Conservation (phyloP, 2,329 filamentous ascomycete species). For the Aspergillus sp. region DNA sequence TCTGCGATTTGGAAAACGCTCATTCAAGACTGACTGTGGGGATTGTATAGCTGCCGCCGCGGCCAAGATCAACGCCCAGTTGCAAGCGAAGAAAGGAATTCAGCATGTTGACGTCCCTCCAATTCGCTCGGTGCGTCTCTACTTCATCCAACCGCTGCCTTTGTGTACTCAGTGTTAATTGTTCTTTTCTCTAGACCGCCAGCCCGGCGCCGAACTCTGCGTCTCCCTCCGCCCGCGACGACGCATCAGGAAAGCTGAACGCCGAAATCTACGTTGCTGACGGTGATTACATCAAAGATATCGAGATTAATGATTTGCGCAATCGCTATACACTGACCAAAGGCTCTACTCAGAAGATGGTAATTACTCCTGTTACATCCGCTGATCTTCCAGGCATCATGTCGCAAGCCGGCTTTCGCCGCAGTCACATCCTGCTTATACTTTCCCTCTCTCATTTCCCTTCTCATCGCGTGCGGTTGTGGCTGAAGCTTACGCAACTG, state of each 20-base stretch:
- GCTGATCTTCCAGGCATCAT: constrained; percentile 61
- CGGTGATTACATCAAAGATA: constrained; percentile 97
- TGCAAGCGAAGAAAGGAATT: constrained; percentile 82
- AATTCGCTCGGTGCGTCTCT: constrained; percentile 58
- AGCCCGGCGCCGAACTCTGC: constrained; percentile 57
- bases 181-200: constrained; percentile 31
- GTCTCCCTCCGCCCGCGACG: constrained; percentile 46
- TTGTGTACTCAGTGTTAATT: background rate
- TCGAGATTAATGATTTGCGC: constrained; percentile 96
- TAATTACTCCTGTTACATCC: constrained; percentile 77
- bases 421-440: constrained; percentile 34
- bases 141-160: constrained; percentile 12
- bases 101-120: constrained; percentile 88
- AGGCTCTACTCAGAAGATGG: constrained; percentile 97
- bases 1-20: background rate
- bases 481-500: constrained; percentile 67
- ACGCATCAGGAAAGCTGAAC: constrained; percentile 61
- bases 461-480: constrained; percentile 48
- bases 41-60: constrained; percentile 71
- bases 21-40: constrained; percentile 10
- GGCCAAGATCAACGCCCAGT: constrained; percentile 78
- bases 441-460: constrained; percentile 29
- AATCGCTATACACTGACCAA: constrained; percentile 98
- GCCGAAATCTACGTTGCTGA: constrained; percentile 91
- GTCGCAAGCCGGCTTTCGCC: constrained; percentile 37